Base-by-base conservation (phyloP, 2,329 filamentous ascomycete species). In the Colletotrichum orchidophilum region DNA sequence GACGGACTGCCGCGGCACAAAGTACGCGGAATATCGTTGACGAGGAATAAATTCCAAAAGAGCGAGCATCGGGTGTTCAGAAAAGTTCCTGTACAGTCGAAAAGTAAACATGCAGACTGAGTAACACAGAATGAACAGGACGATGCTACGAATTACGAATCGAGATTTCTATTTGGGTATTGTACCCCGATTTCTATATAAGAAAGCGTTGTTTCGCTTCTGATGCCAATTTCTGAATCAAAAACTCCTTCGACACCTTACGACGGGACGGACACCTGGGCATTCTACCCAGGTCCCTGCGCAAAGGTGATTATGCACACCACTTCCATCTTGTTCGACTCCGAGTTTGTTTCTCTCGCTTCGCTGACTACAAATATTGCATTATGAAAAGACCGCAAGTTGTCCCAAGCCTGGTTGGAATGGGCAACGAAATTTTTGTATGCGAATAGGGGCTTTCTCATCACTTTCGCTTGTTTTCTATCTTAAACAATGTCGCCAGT, bases 81-180 rank as follows among this genome's bases (percentile, higher is more conserved):
- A n/a, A n/a, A n/a, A n/a, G n/a, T n/a, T n/a, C n/a, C n/a, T n/a
- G n/a, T n/a, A n/a, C 0, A n/a, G 3, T n/a, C 39, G 18, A 46
- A n/a, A 46, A 18, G 15, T 18, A 15, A 1, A n/a, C 8, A 52
- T 2, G 8, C 13, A 11, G 11, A 5, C 3, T n/a, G 13, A 33
- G n/a, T 27, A 12, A 7, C n/a, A 18, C n/a, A 11, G 4, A 27
- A 13, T 13, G 21, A 12, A 5, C 12, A 53, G 7, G 13, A 3
- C 50, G 15, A 53, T 2, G 18, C 5, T 29, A 13, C 26, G 18
- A 33, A 55, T 15, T 49, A 26, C 15, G 46, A 63, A 71, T 71
- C 69, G 64, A 63, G 69, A 63, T 63, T 46, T 71, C 64, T 71
- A 68, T 71, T 46, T 71, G 64, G 64, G 64, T 71, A 69, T 69